These are phyloP conservation scores for Lenwebbia sp. DNA, from an alignment of 345 rosid species.

Conservation along the genomic window DNA sequence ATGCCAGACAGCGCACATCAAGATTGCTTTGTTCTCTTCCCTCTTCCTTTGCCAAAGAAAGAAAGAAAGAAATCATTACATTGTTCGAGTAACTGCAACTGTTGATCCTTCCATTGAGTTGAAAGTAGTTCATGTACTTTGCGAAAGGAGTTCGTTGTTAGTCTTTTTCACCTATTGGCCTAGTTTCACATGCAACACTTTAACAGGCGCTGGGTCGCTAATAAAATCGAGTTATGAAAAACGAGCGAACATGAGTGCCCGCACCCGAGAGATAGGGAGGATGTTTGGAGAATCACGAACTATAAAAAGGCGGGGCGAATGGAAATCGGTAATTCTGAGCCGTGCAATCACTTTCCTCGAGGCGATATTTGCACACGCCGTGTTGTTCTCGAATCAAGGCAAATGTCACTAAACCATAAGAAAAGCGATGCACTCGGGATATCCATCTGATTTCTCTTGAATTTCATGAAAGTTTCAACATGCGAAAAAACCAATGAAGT, in stretches of 20 bases:
- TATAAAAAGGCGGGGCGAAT: background rate
- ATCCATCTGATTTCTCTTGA: background rate
- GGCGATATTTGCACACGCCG: background rate
- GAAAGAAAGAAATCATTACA: background rate
- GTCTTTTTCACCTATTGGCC: background rate
- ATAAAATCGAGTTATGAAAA: no score
- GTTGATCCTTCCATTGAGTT: background rate
- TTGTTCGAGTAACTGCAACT: background rate
- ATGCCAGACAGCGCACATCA: background rate
- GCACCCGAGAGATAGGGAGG: background rate
- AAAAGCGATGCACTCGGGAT: background rate
- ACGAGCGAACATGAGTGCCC: no score
- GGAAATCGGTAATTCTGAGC: background rate
- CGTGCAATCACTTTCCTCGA: background rate
- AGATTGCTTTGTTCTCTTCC: background rate
- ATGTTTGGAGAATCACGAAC: background rate
- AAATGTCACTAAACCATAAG: background rate
- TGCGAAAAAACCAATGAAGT: background rate
- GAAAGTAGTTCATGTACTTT: background rate
- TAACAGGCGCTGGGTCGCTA: background rate
- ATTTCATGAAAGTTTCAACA: background rate
- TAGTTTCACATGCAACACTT: background rate
- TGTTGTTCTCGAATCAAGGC: background rate
- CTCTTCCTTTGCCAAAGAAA: background rate
- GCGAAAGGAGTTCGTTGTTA: background rate